phyloP scores from a whole-genome alignment of 768 basidiomycete genomes.

The Piloderma croceum region DNA sequence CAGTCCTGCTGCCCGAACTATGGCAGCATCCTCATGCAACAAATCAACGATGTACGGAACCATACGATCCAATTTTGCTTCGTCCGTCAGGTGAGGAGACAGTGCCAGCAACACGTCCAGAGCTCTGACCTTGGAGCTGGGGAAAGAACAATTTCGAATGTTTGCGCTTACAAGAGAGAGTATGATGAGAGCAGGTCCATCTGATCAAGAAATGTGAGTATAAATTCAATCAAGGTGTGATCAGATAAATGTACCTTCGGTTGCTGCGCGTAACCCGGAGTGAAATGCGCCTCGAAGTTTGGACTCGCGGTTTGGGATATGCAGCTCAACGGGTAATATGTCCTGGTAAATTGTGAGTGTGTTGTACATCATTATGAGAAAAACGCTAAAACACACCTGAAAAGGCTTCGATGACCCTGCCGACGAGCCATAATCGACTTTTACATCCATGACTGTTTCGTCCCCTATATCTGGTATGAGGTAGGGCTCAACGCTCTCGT shows the following conservation, averaged over 20 bases:
- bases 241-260: constrained; percentile 50
- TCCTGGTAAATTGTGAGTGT: constrained; percentile 38
- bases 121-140: constrained; percentile 80
- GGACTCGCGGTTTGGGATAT: constrained; percentile 62
- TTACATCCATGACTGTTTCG: constrained; percentile 46
- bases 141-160: constrained; percentile 79
- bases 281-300: constrained; percentile 32
- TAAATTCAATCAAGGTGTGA: too few relatives aligned
- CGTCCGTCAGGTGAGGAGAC: constrained; percentile 79
- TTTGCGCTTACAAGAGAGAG: constrained; percentile 85
- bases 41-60: constrained; percentile 89
- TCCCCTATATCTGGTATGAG: constrained; percentile 45
- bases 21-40: constrained; percentile 76
- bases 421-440: constrained; percentile 50
- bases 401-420: constrained; percentile 43
- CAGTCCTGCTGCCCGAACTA: constrained; percentile 76
- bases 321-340: constrained; percentile 70
- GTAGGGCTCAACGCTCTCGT: constrained; percentile 74
- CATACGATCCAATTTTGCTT: constrained; percentile 90
- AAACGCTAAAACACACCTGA: constrained; percentile 52
- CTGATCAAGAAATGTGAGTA: constrained; percentile 29
- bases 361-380: constrained; percentile 50
- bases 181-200: constrained; percentile 86
- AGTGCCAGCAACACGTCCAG: constrained; percentile 85
- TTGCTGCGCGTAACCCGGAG: constrained; percentile 41